A percentile compares a stretch with the other conserved stretches of the same genome.
phyloP scores from a whole-genome alignment of 306 rosid species.

The Hippophae gyantsensis region DNA sequence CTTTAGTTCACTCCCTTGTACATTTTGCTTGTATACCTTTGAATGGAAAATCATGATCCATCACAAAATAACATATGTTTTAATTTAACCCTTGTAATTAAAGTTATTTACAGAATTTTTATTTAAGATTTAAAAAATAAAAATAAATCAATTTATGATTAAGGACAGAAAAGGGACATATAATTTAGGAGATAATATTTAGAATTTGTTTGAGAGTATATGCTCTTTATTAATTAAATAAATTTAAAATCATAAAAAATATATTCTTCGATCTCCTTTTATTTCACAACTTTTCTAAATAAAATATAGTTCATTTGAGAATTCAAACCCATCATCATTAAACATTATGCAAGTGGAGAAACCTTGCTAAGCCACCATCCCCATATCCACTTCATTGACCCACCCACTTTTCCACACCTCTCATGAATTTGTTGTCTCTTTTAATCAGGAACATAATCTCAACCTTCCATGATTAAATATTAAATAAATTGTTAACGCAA shows the following conservation, averaged over 20 bases:
- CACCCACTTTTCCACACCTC: constrained; percentile 27
- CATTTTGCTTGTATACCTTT: background rate
- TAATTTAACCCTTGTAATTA: too few species aligned
- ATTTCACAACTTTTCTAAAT: background rate
- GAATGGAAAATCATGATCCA: constrained; percentile 21
- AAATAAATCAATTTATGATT: too few species aligned
- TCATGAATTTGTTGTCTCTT: constrained; percentile 29
- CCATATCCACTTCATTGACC: constrained; percentile 44
- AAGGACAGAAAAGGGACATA: too few species aligned
- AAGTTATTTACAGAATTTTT: too few species aligned
- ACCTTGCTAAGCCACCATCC: constrained; percentile 55
- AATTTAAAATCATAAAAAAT: constrained; percentile 3
- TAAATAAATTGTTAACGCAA: background rate
- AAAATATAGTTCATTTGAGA: constrained; percentile 5
- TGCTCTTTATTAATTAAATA: background rate
- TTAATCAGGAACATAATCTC: constrained; percentile 13
- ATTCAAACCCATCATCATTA: constrained; percentile 41
- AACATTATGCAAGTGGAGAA: constrained; percentile 42
- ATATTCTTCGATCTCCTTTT: constrained; percentile 16
- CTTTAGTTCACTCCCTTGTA: too few species aligned
- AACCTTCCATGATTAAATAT: constrained; percentile 15
- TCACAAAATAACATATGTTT: too few species aligned
- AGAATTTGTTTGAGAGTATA: too few species aligned
- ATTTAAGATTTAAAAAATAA: too few species aligned
- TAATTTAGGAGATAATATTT: too few species aligned